Percentiles rank a stretch among this genome's conserved stretches.
phyloP scores from a whole-genome alignment of 1,284 basidiomycete genomes.

The Boletellus sp. region DNA sequence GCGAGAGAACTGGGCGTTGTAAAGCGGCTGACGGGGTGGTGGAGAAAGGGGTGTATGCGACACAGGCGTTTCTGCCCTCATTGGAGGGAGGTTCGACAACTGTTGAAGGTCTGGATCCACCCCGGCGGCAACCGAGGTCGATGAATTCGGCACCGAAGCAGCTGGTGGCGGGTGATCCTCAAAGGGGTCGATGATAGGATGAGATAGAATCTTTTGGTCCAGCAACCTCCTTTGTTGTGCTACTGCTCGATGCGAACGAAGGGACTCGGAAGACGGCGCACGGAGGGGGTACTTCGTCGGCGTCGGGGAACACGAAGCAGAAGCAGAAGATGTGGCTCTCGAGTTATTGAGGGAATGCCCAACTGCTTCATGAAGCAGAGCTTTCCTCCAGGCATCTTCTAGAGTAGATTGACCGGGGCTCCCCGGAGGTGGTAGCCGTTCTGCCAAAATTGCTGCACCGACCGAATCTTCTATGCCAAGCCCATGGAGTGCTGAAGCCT shows the following conservation, averaged over 20 bases:
- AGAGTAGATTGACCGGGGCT: conserved; percentile 58
- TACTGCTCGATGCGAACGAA: conserved; percentile 29
- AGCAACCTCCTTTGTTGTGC: conserved; percentile 28
- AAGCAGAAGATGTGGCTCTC: conserved; percentile 32
- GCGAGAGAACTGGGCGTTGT: conserved; percentile 47
- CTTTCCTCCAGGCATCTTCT: conserved; percentile 67
- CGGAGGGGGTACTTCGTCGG: conserved; percentile 33
- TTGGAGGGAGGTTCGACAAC: conserved; percentile 30
- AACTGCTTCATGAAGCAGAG: conserved; percentile 66
- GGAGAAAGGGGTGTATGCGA: conserved; percentile 58
- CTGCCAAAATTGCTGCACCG: conserved; percentile 67
- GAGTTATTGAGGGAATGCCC: conserved; percentile 65
- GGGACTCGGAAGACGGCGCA: conserved; percentile 34
- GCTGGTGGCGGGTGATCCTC: conserved; percentile 25
- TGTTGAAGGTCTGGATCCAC: conserved; percentile 25
- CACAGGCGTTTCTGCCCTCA: conserved; percentile 54
- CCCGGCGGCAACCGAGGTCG: conserved; percentile 13
- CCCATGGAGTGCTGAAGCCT: conserved; percentile 64
- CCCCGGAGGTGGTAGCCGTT: conserved; percentile 59
- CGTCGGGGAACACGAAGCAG: conserved; percentile 29
- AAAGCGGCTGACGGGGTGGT: conserved; percentile 51
- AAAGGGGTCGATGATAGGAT: conserved; percentile 30
- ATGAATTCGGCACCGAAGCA: conserved; percentile 3
- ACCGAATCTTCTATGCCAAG: conserved; percentile 67
- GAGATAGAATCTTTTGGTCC: conserved; percentile 28